These are phyloP conservation scores for Tricholoma saponaceum DNA, from an alignment of 768 basidiomycete species.

Conservation along the genomic window DNA sequence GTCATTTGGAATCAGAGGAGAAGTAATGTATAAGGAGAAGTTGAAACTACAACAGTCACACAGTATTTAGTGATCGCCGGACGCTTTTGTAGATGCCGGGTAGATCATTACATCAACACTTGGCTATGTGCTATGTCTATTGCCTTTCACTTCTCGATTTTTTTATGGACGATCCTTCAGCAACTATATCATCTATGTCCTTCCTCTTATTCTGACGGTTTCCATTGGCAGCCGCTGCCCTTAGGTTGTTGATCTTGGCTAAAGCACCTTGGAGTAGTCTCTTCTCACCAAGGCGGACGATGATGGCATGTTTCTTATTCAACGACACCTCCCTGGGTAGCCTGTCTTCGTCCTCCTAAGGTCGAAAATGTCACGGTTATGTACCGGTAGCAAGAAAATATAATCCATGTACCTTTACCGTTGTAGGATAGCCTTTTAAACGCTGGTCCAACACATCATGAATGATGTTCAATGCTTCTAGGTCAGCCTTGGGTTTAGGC, in stretches of 20 bases:
- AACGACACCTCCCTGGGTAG: conserved; percentile 34
- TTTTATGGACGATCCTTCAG: conserved; percentile 8
- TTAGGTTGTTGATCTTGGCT: conserved; percentile 15
- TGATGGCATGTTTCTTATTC: conserved; percentile 56
- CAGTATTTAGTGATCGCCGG: not conserved
- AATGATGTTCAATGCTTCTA: conserved; percentile 41
- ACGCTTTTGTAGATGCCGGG: too few relatives aligned
- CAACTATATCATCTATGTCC: conserved; percentile 6
- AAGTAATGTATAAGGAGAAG: not conserved
- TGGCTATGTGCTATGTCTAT: too few relatives aligned
- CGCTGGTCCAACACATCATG: conserved; percentile 46
- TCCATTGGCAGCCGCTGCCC: not conserved
- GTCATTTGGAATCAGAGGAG: conserved; percentile 3
- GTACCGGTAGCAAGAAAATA: not conserved
- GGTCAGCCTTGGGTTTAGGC: conserved; percentile 67
- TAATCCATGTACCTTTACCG: conserved; percentile 46
- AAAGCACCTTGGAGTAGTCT: conserved; percentile 44
- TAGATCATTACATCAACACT: too few relatives aligned
- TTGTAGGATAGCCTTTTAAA: conserved; percentile 52
- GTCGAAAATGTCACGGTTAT: not conserved
- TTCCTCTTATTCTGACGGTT: conserved; percentile 9
- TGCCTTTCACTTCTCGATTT: conserved; percentile 5
- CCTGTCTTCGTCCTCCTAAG: conserved; percentile 47
- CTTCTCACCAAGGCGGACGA: conserved; percentile 82
- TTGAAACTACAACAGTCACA: not conserved